These are phyloP conservation scores for Alloascoidea africana DNA, from an alignment of 805 yeast species.

Conservation along the genomic window DNA sequence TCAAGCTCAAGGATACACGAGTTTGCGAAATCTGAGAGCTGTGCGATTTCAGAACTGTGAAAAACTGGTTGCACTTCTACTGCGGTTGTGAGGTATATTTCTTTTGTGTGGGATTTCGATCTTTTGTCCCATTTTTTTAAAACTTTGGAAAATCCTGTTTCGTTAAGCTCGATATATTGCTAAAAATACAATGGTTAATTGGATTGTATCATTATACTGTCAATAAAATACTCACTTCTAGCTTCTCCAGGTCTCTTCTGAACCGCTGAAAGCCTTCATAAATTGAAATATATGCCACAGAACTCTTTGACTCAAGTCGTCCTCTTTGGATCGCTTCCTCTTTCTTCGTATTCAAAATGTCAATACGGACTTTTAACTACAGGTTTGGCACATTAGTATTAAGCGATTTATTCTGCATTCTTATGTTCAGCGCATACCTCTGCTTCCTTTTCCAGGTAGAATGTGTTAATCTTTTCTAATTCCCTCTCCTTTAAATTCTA, in stretches of 20 bases:
- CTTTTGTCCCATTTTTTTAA: constrained; percentile 97
- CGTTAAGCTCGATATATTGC: constrained; percentile 88
- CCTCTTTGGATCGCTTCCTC: constrained; percentile 29
- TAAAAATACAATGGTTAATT: constrained; percentile 14
- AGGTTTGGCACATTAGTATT: background rate
- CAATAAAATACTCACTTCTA: constrained; percentile 23
- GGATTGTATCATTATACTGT: background rate
- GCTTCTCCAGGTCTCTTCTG: constrained; percentile 72
- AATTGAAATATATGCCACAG: constrained; percentile 67
- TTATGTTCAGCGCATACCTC: constrained; percentile 23
- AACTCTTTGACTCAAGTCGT: constrained; percentile 36
- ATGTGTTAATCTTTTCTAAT: constrained; percentile 83
- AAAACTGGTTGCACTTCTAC: constrained; percentile 95
- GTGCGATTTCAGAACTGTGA: constrained; percentile 76
- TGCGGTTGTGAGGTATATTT: constrained; percentile 78
- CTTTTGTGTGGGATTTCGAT: constrained; percentile 88
- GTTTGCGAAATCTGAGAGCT: constrained; percentile 53
- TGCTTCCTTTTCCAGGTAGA: constrained; percentile 82
- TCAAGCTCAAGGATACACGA: constrained; percentile 53
- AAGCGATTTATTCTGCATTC: background rate
- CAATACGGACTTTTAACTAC: constrained; percentile 53
- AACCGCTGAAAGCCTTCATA: constrained; percentile 84
- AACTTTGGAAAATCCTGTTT: constrained; percentile 90
- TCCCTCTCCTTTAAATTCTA: constrained; percentile 78
- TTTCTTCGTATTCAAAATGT: constrained; percentile 62